These are phyloP conservation scores for Coemansia sp. DNA, from an alignment of 192 early-diverging fungal genomes.

Conservation along the genomic window DNA sequence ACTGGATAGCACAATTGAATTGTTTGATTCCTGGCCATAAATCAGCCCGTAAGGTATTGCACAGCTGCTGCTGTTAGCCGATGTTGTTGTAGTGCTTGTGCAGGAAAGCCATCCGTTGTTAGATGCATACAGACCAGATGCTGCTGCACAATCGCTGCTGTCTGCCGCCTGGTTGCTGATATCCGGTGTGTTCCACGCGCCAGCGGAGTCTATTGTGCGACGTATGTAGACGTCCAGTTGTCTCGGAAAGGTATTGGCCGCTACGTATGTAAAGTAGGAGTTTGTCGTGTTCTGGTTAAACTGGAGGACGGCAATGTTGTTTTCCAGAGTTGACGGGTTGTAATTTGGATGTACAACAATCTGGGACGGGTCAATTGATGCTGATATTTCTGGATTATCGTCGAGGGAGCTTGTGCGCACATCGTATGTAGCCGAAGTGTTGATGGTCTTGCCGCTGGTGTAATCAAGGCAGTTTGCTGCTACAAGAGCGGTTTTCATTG, in stretches of 20 bases:
- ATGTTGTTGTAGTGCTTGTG: conserved; percentile 20
- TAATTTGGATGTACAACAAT: conserved; percentile 16
- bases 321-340: conserved; percentile 7
- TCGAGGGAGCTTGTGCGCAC: background rate
- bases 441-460: background rate
- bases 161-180: background rate
- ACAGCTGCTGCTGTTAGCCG: conserved; percentile 20
- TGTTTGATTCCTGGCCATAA: conserved; percentile 5
- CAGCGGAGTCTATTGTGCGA: too few relatives aligned
- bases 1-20: background rate
- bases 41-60: conserved; percentile 13
- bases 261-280: conserved; percentile 5
- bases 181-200: background rate
- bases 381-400: too few relatives aligned
- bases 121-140: conserved; percentile 19
- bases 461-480: conserved; percentile 17
- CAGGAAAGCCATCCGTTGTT: conserved; percentile 35
- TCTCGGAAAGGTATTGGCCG: too few relatives aligned
- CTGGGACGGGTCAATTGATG: background rate
- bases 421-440: background rate
- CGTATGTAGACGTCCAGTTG: too few relatives aligned
- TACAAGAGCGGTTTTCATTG: conserved; percentile 4
- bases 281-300: conserved; percentile 18
- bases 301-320: conserved; percentile 20
- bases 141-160: background rate